Evolutionary conservation across 2,329 filamentous ascomycete genomes (phyloP), one percentile per base, ranked within the genome.

Genomic region (Torrubiellomyces zombiae): DNA sequence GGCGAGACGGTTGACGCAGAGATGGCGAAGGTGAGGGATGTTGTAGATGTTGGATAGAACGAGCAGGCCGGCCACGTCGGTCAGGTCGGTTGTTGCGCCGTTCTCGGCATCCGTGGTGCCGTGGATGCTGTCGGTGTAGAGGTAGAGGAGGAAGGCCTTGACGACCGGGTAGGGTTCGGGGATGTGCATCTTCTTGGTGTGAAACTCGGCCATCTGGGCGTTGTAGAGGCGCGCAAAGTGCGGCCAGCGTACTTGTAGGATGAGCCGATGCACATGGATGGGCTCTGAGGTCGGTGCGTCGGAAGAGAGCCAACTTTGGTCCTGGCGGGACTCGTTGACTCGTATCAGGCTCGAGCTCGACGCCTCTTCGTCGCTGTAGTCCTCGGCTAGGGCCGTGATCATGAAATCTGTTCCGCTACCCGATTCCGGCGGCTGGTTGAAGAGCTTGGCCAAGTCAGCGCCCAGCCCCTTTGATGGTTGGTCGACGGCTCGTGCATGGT

Each of bases 1-100:
- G 28, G 79, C 76, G 4, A 98, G 64, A 7, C 89, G 71, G 45
- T 93, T 86, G 27, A 95, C 79, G 46, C 86, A 94, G 2, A 95
- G 63, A 6, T 93, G 67, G 12, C 86, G 78, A 14, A 98, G 69
- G 37, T 89, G 82, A 2, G 85, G 85, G 56, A 98, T 91, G 44
- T 94, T 86, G 55, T 98, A 98, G 23, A 95, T 80, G 48, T 95
- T 94, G 21, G 83, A 83, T 80, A 98, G 91, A 35, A 98, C 86
- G 3, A 98, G 65, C 50, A 98, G 71, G 7, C 89, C 86, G 0
- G 89, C 86, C 9, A 95, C 83, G 38, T 94, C 85, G 16, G 75
- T 70, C 12, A 94, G 67, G 24, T 75, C 66, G 0, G 69, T 67
- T 54, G 89, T 81, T 18, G 85, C 78, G 30, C 73, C 71, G 23